phyloP scores from a whole-genome alignment of 345 rosid genomes.

The Ceriops zippeliana region DNA sequence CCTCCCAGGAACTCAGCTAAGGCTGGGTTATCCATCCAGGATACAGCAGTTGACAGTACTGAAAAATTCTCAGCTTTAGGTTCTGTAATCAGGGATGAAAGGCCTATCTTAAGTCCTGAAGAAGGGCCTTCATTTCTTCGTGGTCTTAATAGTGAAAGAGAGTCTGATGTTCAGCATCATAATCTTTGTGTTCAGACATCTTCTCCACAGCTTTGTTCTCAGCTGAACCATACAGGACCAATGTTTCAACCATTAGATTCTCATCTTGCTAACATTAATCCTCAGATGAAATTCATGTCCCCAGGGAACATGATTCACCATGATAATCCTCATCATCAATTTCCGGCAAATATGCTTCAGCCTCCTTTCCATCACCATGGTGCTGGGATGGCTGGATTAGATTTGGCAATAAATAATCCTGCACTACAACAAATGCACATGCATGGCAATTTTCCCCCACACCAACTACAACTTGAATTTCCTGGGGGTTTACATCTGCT shows the following conservation, averaged over 20 bases:
- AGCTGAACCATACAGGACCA: constrained; percentile 53
- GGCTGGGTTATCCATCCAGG: constrained; percentile 43
- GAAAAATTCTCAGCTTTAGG: constrained; percentile 63
- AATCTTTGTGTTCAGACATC: constrained; percentile 39
- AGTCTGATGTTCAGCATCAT: constrained; percentile 42
- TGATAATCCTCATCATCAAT: constrained; percentile 52
- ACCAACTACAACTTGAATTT: constrained; percentile 55
- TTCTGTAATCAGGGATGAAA: constrained; percentile 53
- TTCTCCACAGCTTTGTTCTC: constrained; percentile 49
- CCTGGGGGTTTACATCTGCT: constrained; percentile 40
- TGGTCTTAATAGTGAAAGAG: constrained; percentile 48
- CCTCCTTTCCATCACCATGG: constrained; percentile 61
- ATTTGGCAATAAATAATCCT: constrained; percentile 53
- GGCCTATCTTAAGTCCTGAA: constrained; percentile 46
- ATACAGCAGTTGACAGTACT: constrained; percentile 40
- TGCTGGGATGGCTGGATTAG: constrained; percentile 53
- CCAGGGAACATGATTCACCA: constrained; percentile 53
- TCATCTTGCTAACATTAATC: constrained; percentile 50
- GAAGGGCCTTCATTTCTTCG: constrained; percentile 48
- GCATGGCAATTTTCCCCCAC: constrained; percentile 53
- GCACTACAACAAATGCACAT: constrained; percentile 64
- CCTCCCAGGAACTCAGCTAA: constrained; percentile 41
- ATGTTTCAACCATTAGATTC: constrained; percentile 53
- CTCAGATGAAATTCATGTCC: constrained; percentile 57
- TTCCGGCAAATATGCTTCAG: constrained; percentile 49